Conservation (phyloP, 768 basidiomycete species). For the Holtermannia corniformis region DNA sequence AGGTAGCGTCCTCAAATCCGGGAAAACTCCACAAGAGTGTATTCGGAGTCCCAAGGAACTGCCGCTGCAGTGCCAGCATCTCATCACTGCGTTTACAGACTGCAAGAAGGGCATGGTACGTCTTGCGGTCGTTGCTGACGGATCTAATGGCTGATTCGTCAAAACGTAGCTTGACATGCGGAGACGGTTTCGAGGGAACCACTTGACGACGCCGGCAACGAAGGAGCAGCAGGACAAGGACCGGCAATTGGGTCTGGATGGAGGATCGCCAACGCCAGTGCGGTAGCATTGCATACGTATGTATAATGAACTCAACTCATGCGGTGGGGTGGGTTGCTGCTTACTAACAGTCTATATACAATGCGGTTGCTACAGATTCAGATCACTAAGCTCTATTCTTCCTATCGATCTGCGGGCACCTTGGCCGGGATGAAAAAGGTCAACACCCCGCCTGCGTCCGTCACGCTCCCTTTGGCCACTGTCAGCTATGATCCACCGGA, state of each 20-base stretch:
- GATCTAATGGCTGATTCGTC: neutral
- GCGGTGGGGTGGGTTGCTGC: no score
- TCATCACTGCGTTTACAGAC: constrained; percentile 33
- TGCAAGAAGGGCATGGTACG: constrained; percentile 41
- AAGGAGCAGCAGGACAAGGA: constrained; percentile 2
- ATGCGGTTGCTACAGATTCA: no score
- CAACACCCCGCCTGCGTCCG: constrained; percentile 37
- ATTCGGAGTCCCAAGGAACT: constrained; percentile 27
- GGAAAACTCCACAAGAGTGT: constrained; percentile 35
- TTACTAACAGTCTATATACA: no score
- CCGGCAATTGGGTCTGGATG: neutral
- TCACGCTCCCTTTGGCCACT: constrained; percentile 24
- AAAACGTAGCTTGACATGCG: constrained; percentile 36
- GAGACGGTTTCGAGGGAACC: constrained; percentile 39
- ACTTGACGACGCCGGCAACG: constrained; percentile 20
- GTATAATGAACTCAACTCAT: neutral
- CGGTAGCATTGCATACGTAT: neutral
- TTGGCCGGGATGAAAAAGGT: constrained; percentile 40
- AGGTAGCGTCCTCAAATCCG: constrained; percentile 30
- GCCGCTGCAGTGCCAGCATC: constrained; percentile 37
- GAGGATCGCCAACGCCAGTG: neutral
- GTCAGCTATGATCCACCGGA: constrained; percentile 3
- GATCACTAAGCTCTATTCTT: constrained; percentile 4
- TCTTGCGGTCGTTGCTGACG: neutral
- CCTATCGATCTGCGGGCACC: constrained; percentile 4